A percentile compares a stretch with the other conserved stretches of the same genome.
phyloP scores from a whole-genome alignment of 148 eudicot genomes.

The Amaranthus cruentus region DNA sequence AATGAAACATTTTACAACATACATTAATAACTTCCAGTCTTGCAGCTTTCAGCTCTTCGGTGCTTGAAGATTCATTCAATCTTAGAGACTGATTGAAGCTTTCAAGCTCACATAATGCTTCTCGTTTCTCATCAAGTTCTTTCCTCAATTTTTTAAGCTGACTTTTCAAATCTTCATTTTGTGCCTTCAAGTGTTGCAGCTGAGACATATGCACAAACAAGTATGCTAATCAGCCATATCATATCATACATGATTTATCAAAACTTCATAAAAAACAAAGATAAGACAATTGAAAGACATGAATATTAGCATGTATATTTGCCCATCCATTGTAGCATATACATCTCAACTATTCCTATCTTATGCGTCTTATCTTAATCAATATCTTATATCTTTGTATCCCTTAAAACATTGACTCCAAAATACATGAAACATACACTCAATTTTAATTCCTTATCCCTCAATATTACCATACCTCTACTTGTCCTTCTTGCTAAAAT shows the following conservation, averaged over 20 bases:
- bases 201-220: not conserved
- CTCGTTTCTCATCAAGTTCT: slow-evolving; percentile 13
- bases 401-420: too few relatives aligned
- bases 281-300: not conserved
- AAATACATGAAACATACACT: too few relatives aligned
- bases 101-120: slow-evolving; percentile 15
- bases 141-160: not conserved
- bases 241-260: not conserved
- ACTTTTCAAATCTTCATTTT: slow-evolving; percentile 8
- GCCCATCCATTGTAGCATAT: too few relatives aligned
- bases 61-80: slow-evolving; percentile 3
- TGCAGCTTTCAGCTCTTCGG: slow-evolving; percentile 18
- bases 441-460: too few relatives aligned
- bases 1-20: not conserved
- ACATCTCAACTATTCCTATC: too few relatives aligned
- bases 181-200: slow-evolving; percentile 14
- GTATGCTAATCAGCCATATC: not conserved
- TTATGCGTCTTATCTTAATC: too few relatives aligned
- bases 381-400: too few relatives aligned
- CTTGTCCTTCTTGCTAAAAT: too few relatives aligned
- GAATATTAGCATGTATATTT: not conserved
- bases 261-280: not conserved
- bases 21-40: slow-evolving; percentile 18
- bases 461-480: too few relatives aligned
- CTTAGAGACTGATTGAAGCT: slow-evolving; percentile 10